Percentiles rank a stretch among this genome's conserved stretches.
Conservation (phyloP, 192 early-diverging fungal species). For the Backusella tarrabulga region DNA sequence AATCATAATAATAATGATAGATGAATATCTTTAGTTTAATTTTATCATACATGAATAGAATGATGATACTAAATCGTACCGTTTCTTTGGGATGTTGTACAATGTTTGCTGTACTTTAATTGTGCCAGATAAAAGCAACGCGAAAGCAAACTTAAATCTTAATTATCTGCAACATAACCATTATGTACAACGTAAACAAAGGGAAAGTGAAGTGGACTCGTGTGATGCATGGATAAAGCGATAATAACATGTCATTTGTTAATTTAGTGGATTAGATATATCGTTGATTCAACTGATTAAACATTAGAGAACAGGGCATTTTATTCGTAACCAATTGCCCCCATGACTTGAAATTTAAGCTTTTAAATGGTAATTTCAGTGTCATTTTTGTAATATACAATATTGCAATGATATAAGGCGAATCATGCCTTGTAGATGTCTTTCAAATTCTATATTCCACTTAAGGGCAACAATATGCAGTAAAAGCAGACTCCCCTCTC, state of each 20-base stretch:
- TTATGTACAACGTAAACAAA: neutral
- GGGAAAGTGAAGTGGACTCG: neutral
- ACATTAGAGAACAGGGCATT: neutral
- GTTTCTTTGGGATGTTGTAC: neutral
- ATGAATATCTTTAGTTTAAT: no score
- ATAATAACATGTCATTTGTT: neutral
- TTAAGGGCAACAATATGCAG: neutral
- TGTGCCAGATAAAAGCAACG: neutral
- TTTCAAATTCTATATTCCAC: constrained; percentile 1
- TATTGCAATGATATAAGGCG: neutral
- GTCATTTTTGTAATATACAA: neutral
- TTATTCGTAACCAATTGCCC: neutral
- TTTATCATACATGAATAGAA: neutral
- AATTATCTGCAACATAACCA: neutral
- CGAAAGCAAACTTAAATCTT: neutral
- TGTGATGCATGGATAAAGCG: neutral
- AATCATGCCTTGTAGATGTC: neutral
- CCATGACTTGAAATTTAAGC: neutral
- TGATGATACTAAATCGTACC: neutral
- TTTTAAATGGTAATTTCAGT: neutral
- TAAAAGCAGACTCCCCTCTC: neutral
- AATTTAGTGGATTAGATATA: neutral
- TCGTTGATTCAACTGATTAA: neutral
- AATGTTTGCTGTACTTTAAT: neutral
- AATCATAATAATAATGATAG: no score